Percentiles rank a stretch among this genome's conserved stretches.
phyloP scores from a whole-genome alignment of 495 filamentous ascomycete species.

The Penicillium coprophilum region DNA sequence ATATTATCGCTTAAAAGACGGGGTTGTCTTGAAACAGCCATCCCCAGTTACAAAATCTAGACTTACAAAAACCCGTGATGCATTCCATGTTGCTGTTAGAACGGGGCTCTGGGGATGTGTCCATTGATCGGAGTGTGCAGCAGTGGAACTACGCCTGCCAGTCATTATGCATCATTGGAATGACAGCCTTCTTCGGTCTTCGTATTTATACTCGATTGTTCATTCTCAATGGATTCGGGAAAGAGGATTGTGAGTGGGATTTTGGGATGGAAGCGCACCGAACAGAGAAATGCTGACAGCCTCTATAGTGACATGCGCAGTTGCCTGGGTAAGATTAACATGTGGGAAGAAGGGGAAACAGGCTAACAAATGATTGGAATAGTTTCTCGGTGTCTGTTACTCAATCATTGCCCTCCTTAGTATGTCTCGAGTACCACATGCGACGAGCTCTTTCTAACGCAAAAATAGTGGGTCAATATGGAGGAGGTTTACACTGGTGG shows the following conservation, averaged over 20 bases:
- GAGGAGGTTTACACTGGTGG: constrained; percentile 25
- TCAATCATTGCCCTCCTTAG: constrained; percentile 31
- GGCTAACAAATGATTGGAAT: not conserved
- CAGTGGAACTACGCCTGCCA: constrained; percentile 29
- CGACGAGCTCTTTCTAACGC: constrained; percentile 1
- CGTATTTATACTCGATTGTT: constrained; percentile 27
- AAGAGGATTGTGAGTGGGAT: constrained; percentile 30
- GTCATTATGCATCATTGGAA: constrained; percentile 28
- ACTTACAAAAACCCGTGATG: not conserved
- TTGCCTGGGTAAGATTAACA: not conserved
- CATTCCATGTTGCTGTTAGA: constrained; percentile 2
- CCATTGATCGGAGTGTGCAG: constrained; percentile 24
- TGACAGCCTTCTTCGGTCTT: constrained; percentile 28
- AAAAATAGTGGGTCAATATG: constrained; percentile 27
- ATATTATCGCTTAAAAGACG: not conserved
- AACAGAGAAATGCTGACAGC: not conserved
- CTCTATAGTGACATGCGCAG: constrained; percentile 6
- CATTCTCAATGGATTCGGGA: constrained; percentile 26
- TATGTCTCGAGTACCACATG: constrained; percentile 9
- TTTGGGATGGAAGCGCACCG: no score
- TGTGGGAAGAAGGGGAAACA: not conserved
- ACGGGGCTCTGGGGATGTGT: constrained; percentile 6
- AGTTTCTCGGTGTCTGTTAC: constrained; percentile 29
- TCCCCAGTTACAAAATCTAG: not conserved
- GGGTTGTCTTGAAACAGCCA: not conserved